These are phyloP conservation scores for Colletotrichum truncatum DNA, from an alignment of 2,329 filamentous ascomycete species.

Conservation along the genomic window DNA sequence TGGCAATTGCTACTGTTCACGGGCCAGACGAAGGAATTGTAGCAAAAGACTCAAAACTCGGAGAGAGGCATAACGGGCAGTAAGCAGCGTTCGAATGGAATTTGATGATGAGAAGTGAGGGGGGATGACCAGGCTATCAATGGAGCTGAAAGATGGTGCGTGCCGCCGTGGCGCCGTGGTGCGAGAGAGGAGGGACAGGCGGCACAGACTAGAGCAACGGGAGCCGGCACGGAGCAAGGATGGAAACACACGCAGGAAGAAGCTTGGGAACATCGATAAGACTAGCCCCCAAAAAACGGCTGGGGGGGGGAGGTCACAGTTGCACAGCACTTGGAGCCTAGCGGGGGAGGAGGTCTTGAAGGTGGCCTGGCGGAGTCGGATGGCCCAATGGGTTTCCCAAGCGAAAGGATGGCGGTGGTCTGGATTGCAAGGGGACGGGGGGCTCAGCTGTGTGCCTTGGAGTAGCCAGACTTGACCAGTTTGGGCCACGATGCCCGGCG, in stretches of 20 bases:
- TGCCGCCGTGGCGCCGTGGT: conserved; percentile 7
- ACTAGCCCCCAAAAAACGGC: not conserved
- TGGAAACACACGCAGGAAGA: not conserved
- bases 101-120: conserved; percentile 18
- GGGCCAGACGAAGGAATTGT: not conserved
- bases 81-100: not conserved
- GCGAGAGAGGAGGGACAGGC: conserved; percentile 2
- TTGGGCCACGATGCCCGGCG: not conserved
- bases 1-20: not conserved
- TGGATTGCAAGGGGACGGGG: conserved; percentile 12
- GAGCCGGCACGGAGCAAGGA: conserved; percentile 21
- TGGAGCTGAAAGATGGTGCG: conserved; percentile 16
- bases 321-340: conserved; percentile 22
- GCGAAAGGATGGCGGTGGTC: conserved; percentile 13
- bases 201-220: not conserved
- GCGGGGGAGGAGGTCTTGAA: conserved; percentile 14
- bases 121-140: conserved; percentile 27
- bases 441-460: conserved; percentile 24
- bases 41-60: not conserved
- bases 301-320: not conserved
- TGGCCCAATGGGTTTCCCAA: not conserved
- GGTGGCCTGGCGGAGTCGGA: conserved; percentile 18
- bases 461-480: not conserved
- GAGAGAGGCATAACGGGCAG: not conserved
- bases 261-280: conserved; percentile 1